Percentiles rank a stretch among this genome's conserved stretches.
phyloP scores from a whole-genome alignment of 2,329 filamentous ascomycete species.

The Botrytis byssoidea region DNA sequence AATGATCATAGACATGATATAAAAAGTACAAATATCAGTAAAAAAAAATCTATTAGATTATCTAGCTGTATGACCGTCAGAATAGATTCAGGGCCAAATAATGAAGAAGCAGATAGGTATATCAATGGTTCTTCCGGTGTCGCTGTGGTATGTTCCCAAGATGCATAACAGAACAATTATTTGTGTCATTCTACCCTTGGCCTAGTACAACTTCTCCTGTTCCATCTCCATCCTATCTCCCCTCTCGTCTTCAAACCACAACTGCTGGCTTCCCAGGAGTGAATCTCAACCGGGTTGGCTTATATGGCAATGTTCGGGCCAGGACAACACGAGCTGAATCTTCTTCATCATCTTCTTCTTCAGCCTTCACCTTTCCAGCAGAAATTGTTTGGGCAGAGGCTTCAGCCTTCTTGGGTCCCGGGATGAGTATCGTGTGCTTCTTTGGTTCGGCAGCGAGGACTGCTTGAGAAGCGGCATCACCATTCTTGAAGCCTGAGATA shows the following conservation, averaged over 20 bases:
- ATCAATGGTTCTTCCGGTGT: not conserved
- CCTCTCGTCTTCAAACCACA: not conserved
- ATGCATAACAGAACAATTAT: not conserved
- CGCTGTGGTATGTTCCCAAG: not conserved
- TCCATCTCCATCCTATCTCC: not conserved
- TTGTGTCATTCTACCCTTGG: not conserved
- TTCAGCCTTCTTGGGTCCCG: not conserved
- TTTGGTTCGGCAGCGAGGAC: not conserved
- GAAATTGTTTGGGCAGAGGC: not conserved
- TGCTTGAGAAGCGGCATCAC: not conserved
- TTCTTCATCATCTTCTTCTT: not conserved
- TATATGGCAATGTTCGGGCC: not conserved
- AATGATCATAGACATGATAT: not conserved
- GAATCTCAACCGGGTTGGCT: not conserved
- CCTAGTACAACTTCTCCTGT: not conserved
- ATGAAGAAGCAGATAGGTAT: not conserved
- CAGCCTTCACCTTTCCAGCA: not conserved
- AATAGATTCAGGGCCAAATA: not conserved
- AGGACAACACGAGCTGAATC: not conserved
- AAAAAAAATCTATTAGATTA: not conserved
- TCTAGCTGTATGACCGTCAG: not conserved
- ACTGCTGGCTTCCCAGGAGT: not conserved
- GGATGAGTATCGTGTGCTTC: no score
- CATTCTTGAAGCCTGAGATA: not conserved
- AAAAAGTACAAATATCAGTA: not conserved